Percentiles rank a stretch among this genome's conserved stretches.
Conservation (phyloP, 345 rosid species). For the Raphanus sativus region DNA sequence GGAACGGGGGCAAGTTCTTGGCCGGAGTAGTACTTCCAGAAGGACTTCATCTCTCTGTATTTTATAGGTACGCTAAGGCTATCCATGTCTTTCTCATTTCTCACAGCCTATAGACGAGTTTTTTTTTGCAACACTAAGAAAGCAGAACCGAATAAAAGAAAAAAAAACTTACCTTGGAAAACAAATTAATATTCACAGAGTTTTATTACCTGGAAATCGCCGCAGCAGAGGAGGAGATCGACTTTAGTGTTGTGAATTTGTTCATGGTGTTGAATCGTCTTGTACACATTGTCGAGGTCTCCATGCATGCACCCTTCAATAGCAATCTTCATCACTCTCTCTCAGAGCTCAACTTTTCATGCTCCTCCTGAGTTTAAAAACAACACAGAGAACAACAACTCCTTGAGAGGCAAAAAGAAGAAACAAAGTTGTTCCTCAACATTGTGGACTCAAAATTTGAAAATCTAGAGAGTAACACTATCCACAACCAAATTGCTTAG, state of each 20-base stretch:
- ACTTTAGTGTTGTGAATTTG: slow-evolving; percentile 56
- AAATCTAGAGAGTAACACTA: too few relatives aligned
- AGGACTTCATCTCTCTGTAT: slow-evolving; percentile 78
- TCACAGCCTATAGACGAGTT: slow-evolving; percentile 69
- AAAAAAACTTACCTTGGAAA: too few relatives aligned
- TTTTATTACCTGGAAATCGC: slow-evolving; percentile 65
- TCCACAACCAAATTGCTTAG: too few relatives aligned
- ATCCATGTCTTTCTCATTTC: slow-evolving; percentile 83
- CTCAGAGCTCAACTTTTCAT: too few relatives aligned
- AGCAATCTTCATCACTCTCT: slow-evolving; percentile 74
- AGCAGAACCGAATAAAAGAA: too few relatives aligned
- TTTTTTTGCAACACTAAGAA: too few relatives aligned
- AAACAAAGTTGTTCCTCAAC: too few relatives aligned
- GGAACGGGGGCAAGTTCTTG: slow-evolving; percentile 79
- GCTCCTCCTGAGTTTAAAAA: too few relatives aligned
- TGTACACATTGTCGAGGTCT: slow-evolving; percentile 80
- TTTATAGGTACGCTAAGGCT: slow-evolving; percentile 74
- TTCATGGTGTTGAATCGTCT: slow-evolving; percentile 60
- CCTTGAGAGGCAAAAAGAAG: too few relatives aligned
- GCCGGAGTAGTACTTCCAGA: slow-evolving; percentile 92
- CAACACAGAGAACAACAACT: too few relatives aligned
- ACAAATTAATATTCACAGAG: too few relatives aligned
- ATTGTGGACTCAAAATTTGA: too few relatives aligned
- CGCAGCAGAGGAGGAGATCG: slow-evolving; percentile 95
- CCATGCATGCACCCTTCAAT: slow-evolving; percentile 99